Conservation (phyloP, 2,329 filamentous ascomycete species). For the Calonectria fujianensis region DNA sequence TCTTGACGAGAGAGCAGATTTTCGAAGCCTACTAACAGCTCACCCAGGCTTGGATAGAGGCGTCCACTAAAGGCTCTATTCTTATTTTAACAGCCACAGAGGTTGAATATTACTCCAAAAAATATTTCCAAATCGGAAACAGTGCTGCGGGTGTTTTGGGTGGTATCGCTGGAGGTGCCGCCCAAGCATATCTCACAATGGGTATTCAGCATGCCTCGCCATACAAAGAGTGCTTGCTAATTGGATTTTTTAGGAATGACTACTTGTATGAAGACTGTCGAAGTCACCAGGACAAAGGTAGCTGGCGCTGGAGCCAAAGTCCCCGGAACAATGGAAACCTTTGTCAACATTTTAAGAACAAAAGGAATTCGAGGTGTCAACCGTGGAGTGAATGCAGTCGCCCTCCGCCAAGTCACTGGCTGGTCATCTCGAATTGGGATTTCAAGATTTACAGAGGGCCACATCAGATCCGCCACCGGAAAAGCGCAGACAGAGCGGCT, state of each 20-base stretch:
- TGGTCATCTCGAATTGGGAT: conserved; percentile 42
- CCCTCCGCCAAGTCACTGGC: conserved; percentile 36
- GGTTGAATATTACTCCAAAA: conserved; percentile 34
- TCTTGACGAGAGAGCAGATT: not conserved
- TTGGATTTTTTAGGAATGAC: conserved; percentile 21
- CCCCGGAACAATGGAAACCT: conserved; percentile 39
- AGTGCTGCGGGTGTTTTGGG: conserved; percentile 23
- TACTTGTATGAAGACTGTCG: conserved; percentile 40
- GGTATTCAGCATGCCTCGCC: not conserved
- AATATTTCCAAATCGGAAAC: conserved; percentile 16
- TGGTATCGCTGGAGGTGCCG: conserved; percentile 34
- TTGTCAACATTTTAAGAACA: conserved; percentile 30
- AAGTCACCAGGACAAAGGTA: conserved; percentile 36
- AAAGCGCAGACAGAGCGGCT: conserved; percentile 28
- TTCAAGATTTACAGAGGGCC: conserved; percentile 33
- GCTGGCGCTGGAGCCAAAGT: conserved; percentile 14
- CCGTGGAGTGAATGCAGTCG: conserved; percentile 37
- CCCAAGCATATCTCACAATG: conserved; percentile 42
- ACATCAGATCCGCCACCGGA: conserved; percentile 15
- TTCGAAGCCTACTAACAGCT: not conserved
- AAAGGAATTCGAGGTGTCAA: conserved; percentile 39
- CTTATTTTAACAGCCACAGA: conserved; percentile 37
- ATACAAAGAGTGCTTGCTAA: not conserved
- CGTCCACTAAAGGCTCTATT: conserved; percentile 37
- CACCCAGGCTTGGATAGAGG: conserved; percentile 39